Evolutionary conservation across 2,329 filamentous ascomycete genomes (phyloP).

Genomic region (Pezicula rhizophila): DNA sequence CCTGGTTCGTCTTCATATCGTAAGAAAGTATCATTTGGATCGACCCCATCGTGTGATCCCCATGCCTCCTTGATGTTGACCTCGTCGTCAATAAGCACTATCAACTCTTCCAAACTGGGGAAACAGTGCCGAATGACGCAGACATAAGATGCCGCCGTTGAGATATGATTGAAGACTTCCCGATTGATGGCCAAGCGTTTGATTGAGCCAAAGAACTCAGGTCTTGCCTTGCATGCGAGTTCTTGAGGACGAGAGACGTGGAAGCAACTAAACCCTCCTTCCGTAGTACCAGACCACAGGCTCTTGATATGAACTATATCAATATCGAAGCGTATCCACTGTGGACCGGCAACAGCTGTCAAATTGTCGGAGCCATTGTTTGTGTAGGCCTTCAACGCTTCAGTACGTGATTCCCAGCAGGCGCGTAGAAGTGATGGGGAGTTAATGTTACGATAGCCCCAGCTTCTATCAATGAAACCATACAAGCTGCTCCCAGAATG

Average conservation of each 20-base stretch:
- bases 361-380: neutral
- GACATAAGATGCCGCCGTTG: neutral
- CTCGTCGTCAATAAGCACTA: slow-evolving; percentile 5
- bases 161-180: slow-evolving; percentile 1
- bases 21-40: neutral
- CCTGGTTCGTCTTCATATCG: neutral
- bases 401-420: slow-evolving; percentile 6
- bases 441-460: slow-evolving; percentile 5
- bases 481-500: too few species aligned
- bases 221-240: neutral
- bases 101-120: slow-evolving; percentile 7
- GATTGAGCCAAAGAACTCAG: slow-evolving; percentile 3
- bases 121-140: slow-evolving; percentile 1
- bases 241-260: too few species aligned
- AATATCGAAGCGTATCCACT: slow-evolving; percentile 7
- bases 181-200: slow-evolving; percentile 6
- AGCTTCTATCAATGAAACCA: neutral
- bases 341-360: neutral
- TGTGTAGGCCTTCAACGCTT: slow-evolving; percentile 4
- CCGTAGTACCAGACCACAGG: neutral
- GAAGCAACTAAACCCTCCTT: neutral
- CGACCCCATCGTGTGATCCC: neutral
- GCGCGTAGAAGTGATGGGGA: slow-evolving; percentile 4
- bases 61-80: slow-evolving; percentile 1
- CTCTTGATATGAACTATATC: slow-evolving; percentile 8